A percentile compares a stretch with the other conserved stretches of the same genome.
These are phyloP conservation scores for Plectranthus barbatus DNA, from an alignment of 257 asterid genomes.

Conservation along the genomic window DNA sequence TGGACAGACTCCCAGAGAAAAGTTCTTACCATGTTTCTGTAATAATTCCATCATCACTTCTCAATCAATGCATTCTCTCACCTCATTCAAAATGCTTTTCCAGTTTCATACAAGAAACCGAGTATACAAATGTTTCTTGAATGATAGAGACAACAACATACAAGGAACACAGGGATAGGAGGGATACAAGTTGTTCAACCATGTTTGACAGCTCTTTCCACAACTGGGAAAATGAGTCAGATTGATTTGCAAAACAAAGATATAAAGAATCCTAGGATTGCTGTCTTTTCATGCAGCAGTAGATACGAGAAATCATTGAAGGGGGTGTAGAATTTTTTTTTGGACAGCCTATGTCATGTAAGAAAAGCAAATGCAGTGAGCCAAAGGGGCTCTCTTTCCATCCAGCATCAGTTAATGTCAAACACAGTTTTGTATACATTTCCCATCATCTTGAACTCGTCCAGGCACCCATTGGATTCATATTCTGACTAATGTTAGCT, in stretches of 20 bases:
- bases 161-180: no score
- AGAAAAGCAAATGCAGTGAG: slow-evolving; percentile 17
- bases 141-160: neutral
- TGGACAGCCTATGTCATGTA: slow-evolving; percentile 28
- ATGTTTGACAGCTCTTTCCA: neutral
- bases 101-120: neutral
- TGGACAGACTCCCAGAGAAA: no score
- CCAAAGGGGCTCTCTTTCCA: slow-evolving; percentile 20
- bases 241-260: neutral
- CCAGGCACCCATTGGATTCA: slow-evolving; percentile 46
- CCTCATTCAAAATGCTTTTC: neutral
- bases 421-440: slow-evolving; percentile 23
- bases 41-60: no score
- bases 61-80: no score
- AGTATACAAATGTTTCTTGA: slow-evolving; percentile 5
- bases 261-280: slow-evolving; percentile 4
- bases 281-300: neutral
- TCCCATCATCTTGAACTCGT: slow-evolving; percentile 34
- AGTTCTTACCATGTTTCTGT: no score
- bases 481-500: slow-evolving; percentile 39
- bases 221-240: neutral
- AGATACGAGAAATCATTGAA: neutral
- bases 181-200: no score
- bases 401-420: slow-evolving; percentile 44
- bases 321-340: slow-evolving; percentile 21